Evolutionary conservation across 2,329 filamentous ascomycete genomes (phyloP).

Genomic region (Exophiala dermatitidis): DNA sequence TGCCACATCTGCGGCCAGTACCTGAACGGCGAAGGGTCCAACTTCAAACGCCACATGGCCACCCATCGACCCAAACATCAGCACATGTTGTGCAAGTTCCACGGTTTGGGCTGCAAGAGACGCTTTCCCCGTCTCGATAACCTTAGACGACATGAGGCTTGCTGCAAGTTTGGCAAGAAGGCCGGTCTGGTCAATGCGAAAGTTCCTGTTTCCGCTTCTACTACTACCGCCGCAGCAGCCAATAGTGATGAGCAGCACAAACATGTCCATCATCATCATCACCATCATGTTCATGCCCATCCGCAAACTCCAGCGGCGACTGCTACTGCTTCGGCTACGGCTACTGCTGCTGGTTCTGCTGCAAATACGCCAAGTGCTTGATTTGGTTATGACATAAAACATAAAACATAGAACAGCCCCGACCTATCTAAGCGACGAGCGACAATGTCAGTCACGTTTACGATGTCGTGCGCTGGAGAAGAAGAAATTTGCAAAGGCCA

Average conservation of each 20-base stretch:
- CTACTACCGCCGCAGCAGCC: background rate
- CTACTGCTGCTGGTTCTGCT: too few species aligned
- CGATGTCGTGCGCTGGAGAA: too few species aligned
- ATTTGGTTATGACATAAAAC: too few species aligned
- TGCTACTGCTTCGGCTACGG: too few species aligned
- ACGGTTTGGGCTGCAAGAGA: slow-evolving; percentile 24
- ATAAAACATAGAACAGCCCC: too few species aligned
- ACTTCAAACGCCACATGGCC: slow-evolving; percentile 27
- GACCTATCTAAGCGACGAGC: too few species aligned
- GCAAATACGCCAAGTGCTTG: too few species aligned
- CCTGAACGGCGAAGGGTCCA: slow-evolving; percentile 26
- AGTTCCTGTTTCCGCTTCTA: background rate
- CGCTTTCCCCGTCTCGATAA: slow-evolving; percentile 26
- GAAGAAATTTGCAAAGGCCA: too few species aligned
- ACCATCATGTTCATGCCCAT: background rate
- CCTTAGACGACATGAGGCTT: slow-evolving; percentile 24
- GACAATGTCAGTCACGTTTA: too few species aligned
- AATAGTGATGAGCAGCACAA: background rate
- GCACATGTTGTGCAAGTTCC: slow-evolving; percentile 26
- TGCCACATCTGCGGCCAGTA: slow-evolving; percentile 26
- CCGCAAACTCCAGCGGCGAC: too few species aligned
- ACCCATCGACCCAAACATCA: slow-evolving; percentile 26
- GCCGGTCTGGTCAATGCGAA: slow-evolving; percentile 7
- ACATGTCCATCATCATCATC: slow-evolving; percentile 1
- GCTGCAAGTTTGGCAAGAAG: slow-evolving; percentile 28